Evolutionary conservation across 257 asterid species (phyloP).

Genomic region (Ballota nigra): DNA sequence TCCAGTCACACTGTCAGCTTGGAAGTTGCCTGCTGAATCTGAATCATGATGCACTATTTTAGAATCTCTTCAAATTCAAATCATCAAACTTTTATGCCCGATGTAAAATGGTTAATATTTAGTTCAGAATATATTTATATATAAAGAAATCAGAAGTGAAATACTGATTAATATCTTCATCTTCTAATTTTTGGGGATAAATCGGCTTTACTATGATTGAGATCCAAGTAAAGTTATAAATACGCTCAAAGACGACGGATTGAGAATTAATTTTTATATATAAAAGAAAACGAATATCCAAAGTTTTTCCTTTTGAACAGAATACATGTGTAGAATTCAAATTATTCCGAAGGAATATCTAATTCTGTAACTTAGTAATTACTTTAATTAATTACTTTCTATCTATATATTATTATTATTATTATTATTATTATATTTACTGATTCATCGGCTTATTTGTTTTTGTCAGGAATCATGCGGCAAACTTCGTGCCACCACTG

Average conservation of each 20-base stretch:
- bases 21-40: slow-evolving; percentile 10
- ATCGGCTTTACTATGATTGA: no score
- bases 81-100: background rate
- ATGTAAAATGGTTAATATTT: no score
- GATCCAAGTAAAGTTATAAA: no score
- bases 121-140: background rate
- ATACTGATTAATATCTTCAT: background rate
- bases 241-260: background rate
- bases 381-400: background rate
- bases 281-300: no score
- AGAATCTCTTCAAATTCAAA: background rate
- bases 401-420: background rate
- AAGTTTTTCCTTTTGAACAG: no score
- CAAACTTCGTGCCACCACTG: slow-evolving; percentile 6
- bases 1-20: background rate
- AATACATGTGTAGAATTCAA: slow-evolving; percentile 19
- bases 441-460: background rate
- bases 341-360: slow-evolving; percentile 1
- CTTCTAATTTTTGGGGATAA: no score
- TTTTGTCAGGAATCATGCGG: slow-evolving; percentile 21
- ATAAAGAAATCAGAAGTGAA: no score
- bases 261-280: background rate
- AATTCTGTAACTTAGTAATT: background rate
- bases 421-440: background rate
- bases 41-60: background rate